Base-by-base conservation (phyloP, 805 yeast genomes). In the Starmera dryadoides region DNA sequence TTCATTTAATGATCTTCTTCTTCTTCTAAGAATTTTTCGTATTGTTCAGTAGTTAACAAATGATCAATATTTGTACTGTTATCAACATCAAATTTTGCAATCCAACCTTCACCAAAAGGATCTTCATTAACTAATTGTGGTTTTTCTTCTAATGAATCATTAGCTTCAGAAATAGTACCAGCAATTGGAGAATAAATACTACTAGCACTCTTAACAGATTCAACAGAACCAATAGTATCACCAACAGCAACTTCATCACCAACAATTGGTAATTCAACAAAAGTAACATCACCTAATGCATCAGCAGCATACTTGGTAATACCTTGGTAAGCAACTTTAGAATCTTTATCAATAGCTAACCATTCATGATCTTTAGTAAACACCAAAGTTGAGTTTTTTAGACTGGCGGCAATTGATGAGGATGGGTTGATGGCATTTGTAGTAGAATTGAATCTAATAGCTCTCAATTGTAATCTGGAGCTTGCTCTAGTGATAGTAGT, bases 261-360 rank as follows among this genome's bases (percentile, higher is more conserved):
- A 30, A 73, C 75, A 49, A 81, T 89, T 35, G 95, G 95, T 50
- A 91, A 71, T 64, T 93, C 98, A 43, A 89, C 82, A 59, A 73
- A 93, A 4, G 98, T 94, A 41, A 95, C 94, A 64, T 93, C 98
- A 34, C 98, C 98, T 44, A 93, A 75, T 7, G 98, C 95, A 55
- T 88, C 96, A 18, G 96, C 82, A 16, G 98, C 98, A 59, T 93
- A 89, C 53, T 76, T 78, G 42, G 98, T 88, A 62, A 93, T 87
- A 23, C 98, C 98, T 40, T 84, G 67, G 49, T 74, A 82, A 1
- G 82, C 76, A 30, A 30, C 5, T 30, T 75, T 66, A 42, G 79
- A 80, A 59, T 83, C 87, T 14, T 72, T 71, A 55, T 77, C 83
- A 36, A 73, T 62, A 14, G 86, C 81, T 39, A 85, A 59, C 91